Conservation (phyloP, 306 rosid species). For the Herpetospermum pedunculosum region DNA sequence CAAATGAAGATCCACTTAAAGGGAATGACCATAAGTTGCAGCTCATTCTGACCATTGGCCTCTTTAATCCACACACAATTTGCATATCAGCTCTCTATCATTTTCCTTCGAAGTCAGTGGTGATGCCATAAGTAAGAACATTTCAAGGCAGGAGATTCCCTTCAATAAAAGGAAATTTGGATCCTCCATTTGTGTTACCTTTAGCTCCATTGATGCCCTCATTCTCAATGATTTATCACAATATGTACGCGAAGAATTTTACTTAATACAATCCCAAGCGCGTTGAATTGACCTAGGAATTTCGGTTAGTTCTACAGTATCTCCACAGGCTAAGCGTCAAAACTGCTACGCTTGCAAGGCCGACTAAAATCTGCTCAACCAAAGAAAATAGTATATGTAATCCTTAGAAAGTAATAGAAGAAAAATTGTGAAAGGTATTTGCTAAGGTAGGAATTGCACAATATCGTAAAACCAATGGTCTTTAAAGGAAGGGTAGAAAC, state of each 20-base stretch:
- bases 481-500: neutral
- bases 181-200: neutral
- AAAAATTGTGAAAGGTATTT: neutral
- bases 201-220: neutral
- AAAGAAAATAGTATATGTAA: neutral
- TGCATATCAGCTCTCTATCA: neutral
- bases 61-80: neutral
- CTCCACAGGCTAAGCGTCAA: conserved; percentile 62
- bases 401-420: neutral
- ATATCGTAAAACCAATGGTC: neutral
- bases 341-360: conserved; percentile 47
- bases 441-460: neutral
- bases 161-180: neutral
- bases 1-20: neutral
- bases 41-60: neutral
- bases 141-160: neutral
- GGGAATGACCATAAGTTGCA: neutral
- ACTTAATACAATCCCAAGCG: neutral
- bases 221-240: neutral
- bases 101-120: neutral
- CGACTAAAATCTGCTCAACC: conserved; percentile 53
- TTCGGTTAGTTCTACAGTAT: conserved; percentile 34
- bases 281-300: conserved; percentile 17
- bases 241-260: neutral
- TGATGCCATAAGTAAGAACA: neutral